Conservation (phyloP, 805 yeast species). For the Scheffersomyces stipitis region DNA sequence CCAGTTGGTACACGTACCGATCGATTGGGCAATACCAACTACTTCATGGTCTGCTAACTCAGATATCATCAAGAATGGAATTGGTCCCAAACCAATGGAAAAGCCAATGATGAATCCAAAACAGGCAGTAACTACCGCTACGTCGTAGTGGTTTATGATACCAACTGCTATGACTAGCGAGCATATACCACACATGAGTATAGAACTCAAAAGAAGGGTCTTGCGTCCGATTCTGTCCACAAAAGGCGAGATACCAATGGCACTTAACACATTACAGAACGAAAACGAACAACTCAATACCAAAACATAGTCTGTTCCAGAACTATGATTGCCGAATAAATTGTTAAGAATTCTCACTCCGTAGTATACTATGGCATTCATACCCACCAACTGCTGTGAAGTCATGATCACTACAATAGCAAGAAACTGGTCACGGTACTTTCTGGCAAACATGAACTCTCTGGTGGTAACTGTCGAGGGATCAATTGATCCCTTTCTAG, state of each 20-base stretch:
- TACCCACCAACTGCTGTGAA: constrained; percentile 35
- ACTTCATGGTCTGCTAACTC: constrained; percentile 35
- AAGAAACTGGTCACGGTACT: constrained; percentile 22
- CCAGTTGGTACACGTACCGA: constrained; percentile 39
- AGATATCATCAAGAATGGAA: constrained; percentile 38
- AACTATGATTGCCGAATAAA: constrained; percentile 10
- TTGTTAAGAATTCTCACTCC: constrained; percentile 19
- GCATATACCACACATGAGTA: constrained; percentile 20
- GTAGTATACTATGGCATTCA: constrained; percentile 25
- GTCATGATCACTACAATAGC: constrained; percentile 38
- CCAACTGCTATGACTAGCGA: constrained; percentile 28
- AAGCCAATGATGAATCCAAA: constrained; percentile 33
- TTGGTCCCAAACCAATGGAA: constrained; percentile 36
- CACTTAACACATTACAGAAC: constrained; percentile 15
- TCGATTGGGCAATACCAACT: constrained; percentile 33
- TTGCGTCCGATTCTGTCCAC: constrained; percentile 19
- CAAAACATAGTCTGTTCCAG: constrained; percentile 13
- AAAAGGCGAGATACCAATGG: constrained; percentile 14
- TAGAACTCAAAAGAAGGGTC: constrained; percentile 28
- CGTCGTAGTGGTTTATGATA: constrained; percentile 12
- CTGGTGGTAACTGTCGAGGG: constrained; percentile 18
- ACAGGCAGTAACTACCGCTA: constrained; percentile 24
- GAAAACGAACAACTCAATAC: constrained; percentile 16
- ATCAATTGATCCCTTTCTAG: constrained; percentile 31
- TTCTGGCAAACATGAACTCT: constrained; percentile 19